Conservation (phyloP, 805 yeast genomes). For the Scheffersomyces amazonensis region DNA sequence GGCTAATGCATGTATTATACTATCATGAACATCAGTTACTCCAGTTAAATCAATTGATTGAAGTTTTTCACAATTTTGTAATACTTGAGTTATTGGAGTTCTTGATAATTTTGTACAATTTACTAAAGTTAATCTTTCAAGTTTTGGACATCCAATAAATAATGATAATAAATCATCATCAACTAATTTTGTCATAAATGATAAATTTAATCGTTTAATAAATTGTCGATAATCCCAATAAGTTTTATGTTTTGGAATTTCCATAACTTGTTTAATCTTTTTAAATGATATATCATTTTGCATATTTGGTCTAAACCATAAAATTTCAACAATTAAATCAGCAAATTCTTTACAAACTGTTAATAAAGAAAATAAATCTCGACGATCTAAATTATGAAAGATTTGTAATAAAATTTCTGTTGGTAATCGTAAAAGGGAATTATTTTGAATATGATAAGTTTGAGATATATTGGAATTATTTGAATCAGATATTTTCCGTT, state of each 20-base stretch:
- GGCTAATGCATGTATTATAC: slow-evolving; percentile 66
- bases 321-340: slow-evolving; percentile 66
- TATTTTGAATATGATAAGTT: slow-evolving; percentile 18
- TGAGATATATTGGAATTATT: slow-evolving; percentile 13
- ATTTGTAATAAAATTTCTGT: slow-evolving; percentile 64
- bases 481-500: slow-evolving; percentile 20
- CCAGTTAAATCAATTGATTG: slow-evolving; percentile 90
- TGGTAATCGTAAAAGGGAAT: slow-evolving; percentile 46
- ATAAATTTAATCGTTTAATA: slow-evolving; percentile 77
- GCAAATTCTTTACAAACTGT: slow-evolving; percentile 83
- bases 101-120: slow-evolving; percentile 69
- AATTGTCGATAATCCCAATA: slow-evolving; percentile 65
- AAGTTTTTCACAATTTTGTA: slow-evolving; percentile 63
- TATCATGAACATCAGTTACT: slow-evolving; percentile 61
- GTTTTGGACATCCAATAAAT: slow-evolving; percentile 66
- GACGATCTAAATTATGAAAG: slow-evolving; percentile 60
- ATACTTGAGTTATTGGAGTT: slow-evolving; percentile 56
- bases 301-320: slow-evolving; percentile 87
- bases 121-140: slow-evolving; percentile 84
- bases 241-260: slow-evolving; percentile 43
- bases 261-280: slow-evolving; percentile 56
- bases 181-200: slow-evolving; percentile 66
- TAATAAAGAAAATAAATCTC: slow-evolving; percentile 59
- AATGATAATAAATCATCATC: slow-evolving; percentile 59
- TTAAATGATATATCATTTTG: slow-evolving; percentile 47